These are phyloP conservation scores for Penicillium sclerotigenum DNA, from an alignment of 2,329 filamentous ascomycete genomes.

Conservation along the genomic window DNA sequence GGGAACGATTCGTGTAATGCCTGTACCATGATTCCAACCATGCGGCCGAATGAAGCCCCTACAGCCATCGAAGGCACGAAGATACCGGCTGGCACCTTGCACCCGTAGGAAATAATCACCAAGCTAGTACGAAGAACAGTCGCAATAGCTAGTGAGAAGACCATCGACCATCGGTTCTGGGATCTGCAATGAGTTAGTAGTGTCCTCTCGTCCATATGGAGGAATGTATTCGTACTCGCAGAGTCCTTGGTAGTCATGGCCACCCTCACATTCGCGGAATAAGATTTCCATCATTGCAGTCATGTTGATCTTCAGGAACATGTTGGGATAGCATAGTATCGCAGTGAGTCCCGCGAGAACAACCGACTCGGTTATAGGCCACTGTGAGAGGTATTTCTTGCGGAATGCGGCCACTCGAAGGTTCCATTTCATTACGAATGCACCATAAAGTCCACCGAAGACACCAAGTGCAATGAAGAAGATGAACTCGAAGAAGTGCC, in stretches of 20 bases:
- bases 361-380: constrained; percentile 82
- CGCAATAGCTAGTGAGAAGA: constrained; percentile 72
- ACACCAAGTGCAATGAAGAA: constrained; percentile 90
- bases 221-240: constrained; percentile 60
- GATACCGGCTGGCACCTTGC: constrained; percentile 95
- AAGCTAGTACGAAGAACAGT: constrained; percentile 77
- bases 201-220: neutral
- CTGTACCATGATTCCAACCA: constrained; percentile 92
- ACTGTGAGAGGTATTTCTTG: constrained; percentile 82
- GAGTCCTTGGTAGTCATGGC: constrained; percentile 81
- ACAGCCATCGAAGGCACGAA: constrained; percentile 99
- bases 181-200: constrained; percentile 35
- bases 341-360: constrained; percentile 79
- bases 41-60: constrained; percentile 87
- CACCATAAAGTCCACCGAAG: constrained; percentile 92
- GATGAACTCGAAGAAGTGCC: constrained; percentile 95
- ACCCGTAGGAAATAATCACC: constrained; percentile 94
- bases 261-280: constrained; percentile 88
- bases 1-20: constrained; percentile 82
- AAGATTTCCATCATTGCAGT: constrained; percentile 99
- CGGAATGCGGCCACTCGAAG: constrained; percentile 84
- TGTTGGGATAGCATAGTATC: constrained; percentile 93
- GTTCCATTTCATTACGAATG: constrained; percentile 98
- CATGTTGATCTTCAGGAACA: constrained; percentile 95
- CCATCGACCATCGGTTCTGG: constrained; percentile 71